These are phyloP conservation scores for Salix arbutifolia DNA, from an alignment of 345 rosid genomes.

Conservation along the genomic window DNA sequence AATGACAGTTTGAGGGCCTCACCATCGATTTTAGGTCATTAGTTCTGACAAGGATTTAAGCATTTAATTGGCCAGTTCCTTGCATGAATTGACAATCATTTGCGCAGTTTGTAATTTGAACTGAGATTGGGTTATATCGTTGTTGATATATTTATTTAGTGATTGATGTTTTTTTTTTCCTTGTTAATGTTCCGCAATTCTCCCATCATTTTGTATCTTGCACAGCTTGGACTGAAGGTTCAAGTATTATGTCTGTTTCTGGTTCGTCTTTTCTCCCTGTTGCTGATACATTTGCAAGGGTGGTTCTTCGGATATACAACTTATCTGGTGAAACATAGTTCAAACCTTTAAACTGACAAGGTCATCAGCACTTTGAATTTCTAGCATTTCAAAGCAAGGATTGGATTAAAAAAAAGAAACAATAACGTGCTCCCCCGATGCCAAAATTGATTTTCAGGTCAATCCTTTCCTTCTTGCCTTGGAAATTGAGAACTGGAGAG, in stretches of 20 bases:
- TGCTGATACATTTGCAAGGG: not conserved
- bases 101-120: not conserved
- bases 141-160: not conserved
- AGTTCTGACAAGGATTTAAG: not conserved
- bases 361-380: not conserved
- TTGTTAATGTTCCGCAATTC: not conserved
- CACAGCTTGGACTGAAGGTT: not conserved
- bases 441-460: not conserved
- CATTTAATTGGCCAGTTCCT: slow-evolving; percentile 4
- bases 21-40: not conserved
- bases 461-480: not conserved
- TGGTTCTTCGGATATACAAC: not conserved
- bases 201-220: not conserved
- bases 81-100: not conserved
- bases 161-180: not conserved
- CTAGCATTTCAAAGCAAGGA: not conserved
- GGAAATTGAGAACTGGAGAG: not conserved
- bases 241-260: not conserved
- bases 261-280: not conserved
- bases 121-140: not conserved
- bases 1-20: not conserved
- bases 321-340: not conserved
- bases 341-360: not conserved
- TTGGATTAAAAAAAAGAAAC: not conserved
- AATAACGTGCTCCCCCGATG: no score